phyloP scores from a whole-genome alignment of 495 filamentous ascomycete genomes.

The Hypoxylon crocopeplum region DNA sequence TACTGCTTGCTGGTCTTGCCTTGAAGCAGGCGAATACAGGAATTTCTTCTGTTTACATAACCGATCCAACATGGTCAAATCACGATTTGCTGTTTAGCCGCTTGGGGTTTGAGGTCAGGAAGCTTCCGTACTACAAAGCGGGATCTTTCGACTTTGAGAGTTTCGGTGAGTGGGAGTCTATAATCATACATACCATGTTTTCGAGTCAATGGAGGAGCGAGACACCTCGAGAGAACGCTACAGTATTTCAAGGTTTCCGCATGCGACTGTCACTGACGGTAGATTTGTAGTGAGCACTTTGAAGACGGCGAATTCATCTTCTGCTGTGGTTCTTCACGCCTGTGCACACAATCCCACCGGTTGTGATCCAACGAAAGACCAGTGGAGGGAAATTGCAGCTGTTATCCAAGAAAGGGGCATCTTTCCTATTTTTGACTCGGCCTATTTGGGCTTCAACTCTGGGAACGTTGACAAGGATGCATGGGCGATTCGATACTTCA shows the following conservation, averaged over 20 bases:
- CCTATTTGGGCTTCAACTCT: slow-evolving; percentile 62
- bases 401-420: slow-evolving; percentile 58
- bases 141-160: slow-evolving; percentile 34
- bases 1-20: slow-evolving; percentile 76
- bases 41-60: slow-evolving; percentile 71
- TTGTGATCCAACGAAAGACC: slow-evolving; percentile 58
- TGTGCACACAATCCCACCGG: slow-evolving; percentile 66
- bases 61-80: slow-evolving; percentile 85
- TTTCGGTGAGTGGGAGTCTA: background rate
- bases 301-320: slow-evolving; percentile 47
- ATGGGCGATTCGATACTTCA: slow-evolving; percentile 61
- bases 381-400: slow-evolving; percentile 61
- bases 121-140: slow-evolving; percentile 55
- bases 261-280: too few species aligned
- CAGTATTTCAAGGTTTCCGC: too few species aligned
- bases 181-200: too few species aligned
- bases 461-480: slow-evolving; percentile 59
- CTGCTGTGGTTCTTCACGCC: slow-evolving; percentile 58
- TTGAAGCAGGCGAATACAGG: slow-evolving; percentile 66
- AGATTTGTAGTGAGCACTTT: background rate
- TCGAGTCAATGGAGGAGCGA: too few species aligned
- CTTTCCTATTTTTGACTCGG: slow-evolving; percentile 64
- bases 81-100: slow-evolving; percentile 77
- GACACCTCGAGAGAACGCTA: too few species aligned
- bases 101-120: slow-evolving; percentile 1